Evolutionary conservation across 2,329 filamentous ascomycete genomes (phyloP), one percentile per base, ranked within the genome.

Genomic region (Penicillium griseofulvum): DNA sequence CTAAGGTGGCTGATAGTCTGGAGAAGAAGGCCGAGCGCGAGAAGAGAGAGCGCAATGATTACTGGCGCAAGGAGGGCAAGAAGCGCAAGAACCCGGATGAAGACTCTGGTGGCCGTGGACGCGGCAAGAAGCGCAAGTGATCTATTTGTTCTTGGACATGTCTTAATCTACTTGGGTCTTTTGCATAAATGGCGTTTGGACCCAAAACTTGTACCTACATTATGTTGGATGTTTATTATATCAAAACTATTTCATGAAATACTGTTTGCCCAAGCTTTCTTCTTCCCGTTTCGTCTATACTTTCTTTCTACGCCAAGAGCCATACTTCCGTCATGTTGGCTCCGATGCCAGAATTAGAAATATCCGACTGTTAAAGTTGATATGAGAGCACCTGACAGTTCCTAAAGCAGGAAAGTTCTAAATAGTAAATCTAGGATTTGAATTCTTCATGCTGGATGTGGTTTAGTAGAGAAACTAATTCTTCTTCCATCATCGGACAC

Each of bases 21-120:
- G 91, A 96, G 82, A 95, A 91, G 85, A 89, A 90, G 77, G 83
- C 83, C 55, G 90, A 87, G 57, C 81, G 92, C 49, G 92, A 97
- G 80, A 95, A 92, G 84, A 85, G 86, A 66, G 93, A 99, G 79
- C 88, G 86, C 71, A 88, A 96, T 73, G 92, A 96, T 66, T 99
- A 86, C 71, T 99, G 94, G 94, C 81, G 86, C 66, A 87, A 86
- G 67, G 95, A 99, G 76, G 94, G 94, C 10, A 90, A 88, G 79
- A 90, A 90, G 78, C 80, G 87, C 64, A 85, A 83, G 73, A 80
- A 80, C 33, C 76, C 80, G 62, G 79, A 76, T 19, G 80, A 78
- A 49, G 81, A 77, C 19, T 81, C 74, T 29, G 77, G 75, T 55
- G 82, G 80, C 29, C 70, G 72, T 45, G 77, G 80, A 24, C 71